These are phyloP conservation scores for Actinomortierella wolfii DNA, from an alignment of 371 early-diverging fungal genomes.

Conservation along the genomic window DNA sequence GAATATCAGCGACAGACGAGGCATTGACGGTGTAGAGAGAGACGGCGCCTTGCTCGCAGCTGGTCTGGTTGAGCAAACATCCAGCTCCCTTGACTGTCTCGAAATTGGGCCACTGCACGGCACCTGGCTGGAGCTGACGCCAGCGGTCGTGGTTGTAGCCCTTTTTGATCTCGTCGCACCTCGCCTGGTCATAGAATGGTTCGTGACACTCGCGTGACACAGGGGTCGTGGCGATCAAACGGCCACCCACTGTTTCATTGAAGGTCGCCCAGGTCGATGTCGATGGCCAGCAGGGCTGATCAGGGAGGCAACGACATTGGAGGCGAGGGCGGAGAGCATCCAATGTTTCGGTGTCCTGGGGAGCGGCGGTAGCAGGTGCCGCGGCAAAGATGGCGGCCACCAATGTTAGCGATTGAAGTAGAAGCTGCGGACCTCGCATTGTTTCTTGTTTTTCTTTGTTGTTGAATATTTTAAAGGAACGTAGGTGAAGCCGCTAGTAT, in stretches of 20 bases:
- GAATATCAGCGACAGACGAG: constrained; percentile 9
- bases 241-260: not conserved
- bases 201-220: not conserved
- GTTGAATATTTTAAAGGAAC: too few species aligned
- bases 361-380: too few species aligned
- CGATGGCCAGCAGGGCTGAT: not conserved
- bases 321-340: too few species aligned
- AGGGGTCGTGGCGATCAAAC: constrained; percentile 1
- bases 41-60: not conserved
- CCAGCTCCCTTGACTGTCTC: not conserved
- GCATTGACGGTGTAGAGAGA: constrained; percentile 4
- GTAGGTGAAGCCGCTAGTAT: too few species aligned
- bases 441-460: too few species aligned
- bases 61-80: not conserved
- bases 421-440: too few species aligned
- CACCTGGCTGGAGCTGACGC: not conserved
- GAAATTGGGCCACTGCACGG: not conserved
- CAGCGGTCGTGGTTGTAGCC: not conserved
- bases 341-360: too few species aligned
- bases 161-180: not conserved
- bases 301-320: not conserved
- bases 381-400: too few species aligned
- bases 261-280: not conserved
- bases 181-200: not conserved
- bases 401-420: too few species aligned